phyloP scores from a whole-genome alignment of 163 green algal genomes.

The Prototheca cutis region DNA sequence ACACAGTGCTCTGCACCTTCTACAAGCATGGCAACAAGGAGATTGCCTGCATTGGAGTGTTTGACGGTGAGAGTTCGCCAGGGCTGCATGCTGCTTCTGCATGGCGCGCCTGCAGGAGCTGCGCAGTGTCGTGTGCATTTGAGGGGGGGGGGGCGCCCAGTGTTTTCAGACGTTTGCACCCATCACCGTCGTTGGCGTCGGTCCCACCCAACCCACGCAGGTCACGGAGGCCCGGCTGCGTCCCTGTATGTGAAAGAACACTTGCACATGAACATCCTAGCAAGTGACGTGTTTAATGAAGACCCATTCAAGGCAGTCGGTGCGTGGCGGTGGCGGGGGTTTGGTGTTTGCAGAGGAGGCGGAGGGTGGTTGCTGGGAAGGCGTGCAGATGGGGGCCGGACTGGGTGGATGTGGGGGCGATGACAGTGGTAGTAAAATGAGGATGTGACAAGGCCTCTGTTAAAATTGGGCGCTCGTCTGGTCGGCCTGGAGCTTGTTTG shows the following conservation, averaged over 20 bases:
- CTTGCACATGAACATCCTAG: constrained; percentile 14
- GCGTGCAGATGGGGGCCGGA: too few relatives aligned
- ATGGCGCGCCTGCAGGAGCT: neutral
- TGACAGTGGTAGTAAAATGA: too few relatives aligned
- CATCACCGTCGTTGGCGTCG: too few relatives aligned
- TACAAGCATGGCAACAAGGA: neutral
- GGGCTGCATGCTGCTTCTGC: too few relatives aligned
- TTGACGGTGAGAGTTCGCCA: constrained; percentile 20
- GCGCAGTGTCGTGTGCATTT: neutral
- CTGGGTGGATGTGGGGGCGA: neutral
- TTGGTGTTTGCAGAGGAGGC: too few relatives aligned
- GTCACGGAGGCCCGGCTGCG: constrained; percentile 21
- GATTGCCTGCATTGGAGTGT: constrained; percentile 26
- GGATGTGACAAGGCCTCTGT: too few relatives aligned
- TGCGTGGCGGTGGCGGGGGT: too few relatives aligned
- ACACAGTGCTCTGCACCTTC: constrained; percentile 20
- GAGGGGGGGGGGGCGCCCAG: neutral
- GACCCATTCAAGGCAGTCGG: constrained; percentile 11
- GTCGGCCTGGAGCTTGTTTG: too few relatives aligned
- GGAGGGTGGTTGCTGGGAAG: too few relatives aligned
- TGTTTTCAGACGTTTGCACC: neutral
- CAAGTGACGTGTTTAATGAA: constrained; percentile 8
- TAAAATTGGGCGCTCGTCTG: too few relatives aligned
- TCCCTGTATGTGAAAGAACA: constrained; percentile 15
- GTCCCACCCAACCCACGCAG: neutral